Base-by-base conservation (phyloP, 306 rosid species). In the Arachis stenosperma region DNA sequence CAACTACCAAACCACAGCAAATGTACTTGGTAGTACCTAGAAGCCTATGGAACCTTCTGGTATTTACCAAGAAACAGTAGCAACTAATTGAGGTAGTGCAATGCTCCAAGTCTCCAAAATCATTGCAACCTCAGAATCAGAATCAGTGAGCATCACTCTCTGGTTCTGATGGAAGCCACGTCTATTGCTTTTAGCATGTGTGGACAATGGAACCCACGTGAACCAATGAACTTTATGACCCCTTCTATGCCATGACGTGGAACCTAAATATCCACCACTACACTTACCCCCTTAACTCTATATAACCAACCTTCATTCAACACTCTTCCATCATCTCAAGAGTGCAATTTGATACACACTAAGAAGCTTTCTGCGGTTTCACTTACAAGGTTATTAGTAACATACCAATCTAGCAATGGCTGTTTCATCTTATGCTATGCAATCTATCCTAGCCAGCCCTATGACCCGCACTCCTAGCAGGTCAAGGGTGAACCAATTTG, bases 141-240 rank as follows among this genome's bases (percentile, higher is more conserved):
- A 64, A 76, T 77, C 66, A 61, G 62, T 0, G 4, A 7, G 44
- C 0, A 7, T 1, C 52, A 8, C 33, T 6, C 50, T 54, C 46
- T 64, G 81, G 81, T 63, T 8, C 10, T 15, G 2, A 48, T 3
- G 14, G 1, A 15, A 74, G 75, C 87, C 87, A 84, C 87, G 83
- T 78, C 78, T 70, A 15, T 0, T 3, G 3, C 69, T 63, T 77
- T 58, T 39, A 9, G 43, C 43, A 75, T 80, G 80, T 79, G 82
- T 74, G 81, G 79, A 67, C 87, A 75, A 80, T 11, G 7, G 5
- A 71, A 79, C 72, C 84, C 84, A 82, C 79, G 87, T 78, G 88
- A 80, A 3, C 80, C 81, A 76, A 76, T 74, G 9, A 4, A 56
- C 74, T 86, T 81, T 81, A 13, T 65, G 80, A 29, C 42, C 65